phyloP scores from a whole-genome alignment of 768 basidiomycete genomes.

The Russula dissimulans region DNA sequence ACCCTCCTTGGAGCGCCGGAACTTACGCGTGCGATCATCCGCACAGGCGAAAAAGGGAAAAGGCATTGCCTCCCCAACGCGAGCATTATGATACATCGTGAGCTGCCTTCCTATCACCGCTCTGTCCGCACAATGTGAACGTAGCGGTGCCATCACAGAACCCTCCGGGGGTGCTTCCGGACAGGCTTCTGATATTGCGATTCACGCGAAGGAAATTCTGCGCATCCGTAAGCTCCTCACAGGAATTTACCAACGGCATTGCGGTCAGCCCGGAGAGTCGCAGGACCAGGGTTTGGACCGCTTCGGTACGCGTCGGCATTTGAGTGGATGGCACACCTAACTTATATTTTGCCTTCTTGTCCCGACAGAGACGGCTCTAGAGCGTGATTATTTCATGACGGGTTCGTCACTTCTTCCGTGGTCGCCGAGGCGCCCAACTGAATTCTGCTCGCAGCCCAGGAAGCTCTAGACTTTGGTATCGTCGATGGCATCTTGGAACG shows the following conservation, averaged over 20 bases:
- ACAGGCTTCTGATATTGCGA: constrained; percentile 95
- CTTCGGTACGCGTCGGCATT: constrained; percentile 50
- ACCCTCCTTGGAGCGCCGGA: background rate
- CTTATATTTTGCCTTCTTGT: constrained; percentile 20
- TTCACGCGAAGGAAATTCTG: constrained; percentile 93
- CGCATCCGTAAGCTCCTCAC: constrained; percentile 79
- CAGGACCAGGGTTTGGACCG: constrained; percentile 56
- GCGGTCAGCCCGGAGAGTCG: constrained; percentile 56
- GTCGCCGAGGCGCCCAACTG: constrained; percentile 10
- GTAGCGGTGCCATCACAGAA: constrained; percentile 39
- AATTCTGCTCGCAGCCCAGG: constrained; percentile 47
- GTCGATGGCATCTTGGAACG: constrained; percentile 87
- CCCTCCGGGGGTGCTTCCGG: constrained; percentile 95
- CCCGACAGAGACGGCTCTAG: constrained; percentile 68
- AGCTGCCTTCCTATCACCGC: constrained; percentile 23
- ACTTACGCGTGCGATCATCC: constrained; percentile 13
- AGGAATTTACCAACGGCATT: constrained; percentile 83
- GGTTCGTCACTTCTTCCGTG: constrained; percentile 34
- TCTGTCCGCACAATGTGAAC: background rate
- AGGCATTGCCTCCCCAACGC: constrained; percentile 88
- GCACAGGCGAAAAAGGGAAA: constrained; percentile 70
- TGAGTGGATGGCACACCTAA: constrained; percentile 15
- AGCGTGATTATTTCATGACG: constrained; percentile 96
- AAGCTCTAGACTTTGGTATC: constrained; percentile 86
- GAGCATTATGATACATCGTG: constrained; percentile 98